Evolutionary conservation across 2,329 filamentous ascomycete species (phyloP).

Genomic region (Basipetospora chlamydospora): DNA sequence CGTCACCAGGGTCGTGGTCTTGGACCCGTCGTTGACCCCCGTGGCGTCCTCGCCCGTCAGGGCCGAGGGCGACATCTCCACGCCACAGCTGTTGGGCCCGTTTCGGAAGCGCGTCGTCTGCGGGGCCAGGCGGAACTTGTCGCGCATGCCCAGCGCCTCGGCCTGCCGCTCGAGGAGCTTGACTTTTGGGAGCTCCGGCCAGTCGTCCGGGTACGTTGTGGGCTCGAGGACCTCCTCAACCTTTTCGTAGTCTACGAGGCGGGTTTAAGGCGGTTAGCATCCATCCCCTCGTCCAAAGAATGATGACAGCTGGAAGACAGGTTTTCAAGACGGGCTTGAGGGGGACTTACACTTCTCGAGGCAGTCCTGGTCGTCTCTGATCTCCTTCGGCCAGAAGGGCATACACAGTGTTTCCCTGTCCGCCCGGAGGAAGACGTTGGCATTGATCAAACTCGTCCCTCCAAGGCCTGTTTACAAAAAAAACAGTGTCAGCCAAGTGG

Average conservation of each 20-base stretch:
- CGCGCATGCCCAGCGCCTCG: slow-evolving; percentile 28
- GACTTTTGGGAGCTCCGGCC: slow-evolving; percentile 43
- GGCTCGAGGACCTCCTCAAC: slow-evolving; percentile 44
- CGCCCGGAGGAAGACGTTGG: slow-evolving; percentile 50
- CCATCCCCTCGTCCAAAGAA: no score
- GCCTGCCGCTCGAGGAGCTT: slow-evolving; percentile 43
- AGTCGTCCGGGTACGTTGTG: slow-evolving; percentile 39
- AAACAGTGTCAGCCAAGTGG: no score
- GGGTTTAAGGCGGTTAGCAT: no score
- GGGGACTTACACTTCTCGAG: slow-evolving; percentile 33
- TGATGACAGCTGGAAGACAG: not conserved
- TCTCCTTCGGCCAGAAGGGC: slow-evolving; percentile 43
- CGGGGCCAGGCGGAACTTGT: slow-evolving; percentile 39
- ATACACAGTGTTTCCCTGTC: slow-evolving; percentile 38
- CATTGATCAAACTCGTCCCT: slow-evolving; percentile 51
- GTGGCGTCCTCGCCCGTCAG: slow-evolving; percentile 49
- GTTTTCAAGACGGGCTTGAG: not conserved
- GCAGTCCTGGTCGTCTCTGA: slow-evolving; percentile 25
- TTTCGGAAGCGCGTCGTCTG: slow-evolving; percentile 50
- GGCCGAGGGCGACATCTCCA: slow-evolving; percentile 45
- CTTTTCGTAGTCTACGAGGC: slow-evolving; percentile 37
- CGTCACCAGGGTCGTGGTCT: slow-evolving; percentile 50
- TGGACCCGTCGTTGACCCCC: slow-evolving; percentile 53
- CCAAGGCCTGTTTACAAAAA: slow-evolving; percentile 33
- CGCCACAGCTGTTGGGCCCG: slow-evolving; percentile 47